phyloP scores from a whole-genome alignment of 106 monocot species.

The Dioscorea alata region DNA sequence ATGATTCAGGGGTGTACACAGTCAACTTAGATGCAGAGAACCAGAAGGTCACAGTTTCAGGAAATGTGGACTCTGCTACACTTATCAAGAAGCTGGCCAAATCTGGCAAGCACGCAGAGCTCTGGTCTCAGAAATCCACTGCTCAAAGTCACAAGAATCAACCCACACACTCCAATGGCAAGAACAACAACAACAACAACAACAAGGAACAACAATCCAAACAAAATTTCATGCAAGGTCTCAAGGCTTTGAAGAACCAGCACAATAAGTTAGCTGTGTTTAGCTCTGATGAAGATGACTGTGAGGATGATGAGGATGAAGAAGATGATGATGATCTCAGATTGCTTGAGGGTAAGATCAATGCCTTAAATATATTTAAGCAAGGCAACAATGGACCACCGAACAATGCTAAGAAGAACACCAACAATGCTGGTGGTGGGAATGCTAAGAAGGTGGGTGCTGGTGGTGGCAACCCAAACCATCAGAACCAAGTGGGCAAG shows the following conservation, averaged over 20 bases:
- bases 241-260: conserved; percentile 61
- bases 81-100: conserved; percentile 65
- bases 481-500: conserved; percentile 26
- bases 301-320: conserved; percentile 32
- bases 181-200: conserved; percentile 22
- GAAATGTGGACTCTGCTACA: conserved; percentile 59
- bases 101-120: conserved; percentile 80
- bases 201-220: conserved; percentile 22
- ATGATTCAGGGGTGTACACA: conserved; percentile 68
- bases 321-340: conserved; percentile 37
- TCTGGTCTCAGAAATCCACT: conserved; percentile 44
- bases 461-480: conserved; percentile 17
- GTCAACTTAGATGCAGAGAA: conserved; percentile 65
- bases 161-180: conserved; percentile 8
- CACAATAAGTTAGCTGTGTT: conserved; percentile 32
- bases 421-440: conserved; percentile 3
- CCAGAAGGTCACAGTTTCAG: conserved; percentile 82
- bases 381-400: conserved; percentile 12
- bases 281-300: conserved; percentile 55
- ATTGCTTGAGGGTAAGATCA: conserved; percentile 38
- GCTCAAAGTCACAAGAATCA: conserved; percentile 28
- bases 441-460: not conserved
- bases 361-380: conserved; percentile 29
- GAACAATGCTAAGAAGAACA: conserved; percentile 10
- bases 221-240: conserved; percentile 56